phyloP scores from a whole-genome alignment of 2,329 filamentous ascomycete genomes.

The Elsinoe necatrix region DNA sequence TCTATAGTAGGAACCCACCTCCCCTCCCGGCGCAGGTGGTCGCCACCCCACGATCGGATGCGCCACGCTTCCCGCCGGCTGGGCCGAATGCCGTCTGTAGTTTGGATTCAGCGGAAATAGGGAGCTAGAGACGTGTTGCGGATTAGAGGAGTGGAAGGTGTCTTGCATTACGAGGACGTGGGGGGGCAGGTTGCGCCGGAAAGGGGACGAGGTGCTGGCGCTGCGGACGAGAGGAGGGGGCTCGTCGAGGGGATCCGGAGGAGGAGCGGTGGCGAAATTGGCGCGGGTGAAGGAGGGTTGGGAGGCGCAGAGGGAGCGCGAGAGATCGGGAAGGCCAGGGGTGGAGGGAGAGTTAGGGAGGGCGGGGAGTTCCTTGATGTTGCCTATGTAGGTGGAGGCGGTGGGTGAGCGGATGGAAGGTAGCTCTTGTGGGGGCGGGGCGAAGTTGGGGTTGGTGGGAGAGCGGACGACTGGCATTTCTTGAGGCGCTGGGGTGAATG shows the following conservation, averaged over 20 bases:
- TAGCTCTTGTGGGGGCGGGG: neutral
- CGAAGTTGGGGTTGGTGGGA: neutral
- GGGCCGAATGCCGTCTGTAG: slow-evolving; percentile 17
- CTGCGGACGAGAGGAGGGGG: slow-evolving; percentile 11
- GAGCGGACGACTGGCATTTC: neutral
- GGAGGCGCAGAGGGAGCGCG: slow-evolving; percentile 8
- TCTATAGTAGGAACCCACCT: neutral
- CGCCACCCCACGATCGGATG: slow-evolving; percentile 30
- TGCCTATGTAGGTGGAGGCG: neutral
- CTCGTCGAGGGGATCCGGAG: slow-evolving; percentile 8
- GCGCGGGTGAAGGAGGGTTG: neutral
- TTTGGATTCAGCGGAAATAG: slow-evolving; percentile 24
- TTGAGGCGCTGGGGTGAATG: neutral
- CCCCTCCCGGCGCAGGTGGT: slow-evolving; percentile 23
- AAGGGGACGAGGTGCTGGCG: neutral
- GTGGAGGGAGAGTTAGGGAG: neutral
- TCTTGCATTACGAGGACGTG: slow-evolving; percentile 17
- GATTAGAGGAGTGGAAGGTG: slow-evolving; percentile 16
- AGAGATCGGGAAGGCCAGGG: neutral
- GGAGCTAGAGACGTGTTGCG: slow-evolving; percentile 21
- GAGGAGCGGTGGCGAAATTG: neutral
- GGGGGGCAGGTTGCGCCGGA: slow-evolving; percentile 8
- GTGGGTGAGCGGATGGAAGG: neutral
- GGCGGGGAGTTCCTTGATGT: neutral
- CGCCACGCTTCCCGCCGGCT: slow-evolving; percentile 22